Evolutionary conservation across 2,329 filamentous ascomycete species (phyloP), one percentile per base, ranked within the genome.

Genomic region (Phaeosphaeriaceae sp.): DNA sequence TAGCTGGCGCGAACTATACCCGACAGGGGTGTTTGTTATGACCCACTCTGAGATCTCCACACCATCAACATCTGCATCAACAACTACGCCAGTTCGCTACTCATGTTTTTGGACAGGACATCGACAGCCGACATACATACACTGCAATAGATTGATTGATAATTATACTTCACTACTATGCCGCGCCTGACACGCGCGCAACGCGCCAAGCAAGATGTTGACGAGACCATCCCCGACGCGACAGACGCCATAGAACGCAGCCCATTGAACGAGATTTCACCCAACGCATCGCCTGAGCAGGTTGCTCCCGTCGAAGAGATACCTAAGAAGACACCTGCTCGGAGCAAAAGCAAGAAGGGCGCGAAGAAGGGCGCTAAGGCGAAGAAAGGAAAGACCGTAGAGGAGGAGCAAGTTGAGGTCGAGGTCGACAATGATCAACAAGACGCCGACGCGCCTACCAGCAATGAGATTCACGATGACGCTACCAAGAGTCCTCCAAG

Each of bases 171-270:
- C 13, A 40, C 19, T 54, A 60, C 48, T 46, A 68, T 58, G 40
- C 78, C 78, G 75, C 80, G 80, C 72, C 71, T 81, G 60, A 82
- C 80, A 54, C 78, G 80, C 57, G 78, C 77, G 48, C 71, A 76
- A 63, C 73, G 79, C 68, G 77, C 78, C 57, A 77, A 79, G 51
- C 67, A 78, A 53, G 69, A 75, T 67, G 68, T 72, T 41, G 73
- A 77, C 58, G 75, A 79, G 54, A 70, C 75, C 9, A 58, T 70
- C 52, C 40, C 41, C 36, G 76, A 77, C 50, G 64, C 74, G 58
- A 65, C 69, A 33, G 65, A 70, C 22, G 53, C 55, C 49, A 60
- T 61, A 7, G 71, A 76, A 49, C 78, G 79, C 66, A 65, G 68
- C 51, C 73, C 76, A 22, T 66, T 82, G 48, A 73, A 75, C 53